Percentiles rank a stretch among this genome's conserved stretches.
Evolutionary conservation across 352 stramenopile species (phyloP).

Genomic region (Pythium pyrilobum): DNA sequence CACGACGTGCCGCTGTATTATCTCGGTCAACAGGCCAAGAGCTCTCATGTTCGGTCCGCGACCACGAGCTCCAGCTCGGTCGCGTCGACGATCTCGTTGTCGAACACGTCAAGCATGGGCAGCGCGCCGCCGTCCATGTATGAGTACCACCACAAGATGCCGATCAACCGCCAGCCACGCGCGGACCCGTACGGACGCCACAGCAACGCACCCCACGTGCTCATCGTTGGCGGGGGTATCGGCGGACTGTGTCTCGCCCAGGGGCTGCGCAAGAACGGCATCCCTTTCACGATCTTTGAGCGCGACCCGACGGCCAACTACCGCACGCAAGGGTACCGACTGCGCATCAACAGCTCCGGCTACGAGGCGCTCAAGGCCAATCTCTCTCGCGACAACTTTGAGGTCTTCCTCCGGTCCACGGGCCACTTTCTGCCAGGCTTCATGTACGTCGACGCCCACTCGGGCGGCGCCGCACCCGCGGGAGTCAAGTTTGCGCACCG

Average conservation of each 20-base stretch:
- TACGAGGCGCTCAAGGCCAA: constrained; percentile 54
- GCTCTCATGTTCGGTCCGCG: not conserved
- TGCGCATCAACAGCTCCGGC: constrained; percentile 52
- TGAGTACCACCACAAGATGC: constrained; percentile 22
- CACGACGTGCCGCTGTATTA: not conserved
- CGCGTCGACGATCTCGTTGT: constrained; percentile 3
- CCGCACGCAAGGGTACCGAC: constrained; percentile 50
- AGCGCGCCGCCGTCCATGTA: constrained; percentile 9
- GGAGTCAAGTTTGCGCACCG: constrained; percentile 3
- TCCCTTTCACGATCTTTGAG: constrained; percentile 67
- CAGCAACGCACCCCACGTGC: constrained; percentile 2
- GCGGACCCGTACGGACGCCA: not conserved
- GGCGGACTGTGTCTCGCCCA: constrained; percentile 57
- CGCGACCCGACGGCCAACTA: constrained; percentile 58
- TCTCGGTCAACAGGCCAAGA: too few relatives aligned
- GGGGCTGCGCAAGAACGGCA: constrained; percentile 48
- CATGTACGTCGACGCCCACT: constrained; percentile 43
- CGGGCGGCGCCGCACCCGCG: constrained; percentile 5
- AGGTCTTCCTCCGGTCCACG: constrained; percentile 49
- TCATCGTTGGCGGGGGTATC: constrained; percentile 44
- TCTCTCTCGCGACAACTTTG: constrained; percentile 38
- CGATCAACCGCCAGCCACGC: not conserved
- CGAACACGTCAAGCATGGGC: constrained; percentile 1
- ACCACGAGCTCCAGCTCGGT: not conserved
- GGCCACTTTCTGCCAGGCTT: constrained; percentile 48